Conservation (phyloP, 129 eudicot genomes). For the Calendula officinalis region DNA sequence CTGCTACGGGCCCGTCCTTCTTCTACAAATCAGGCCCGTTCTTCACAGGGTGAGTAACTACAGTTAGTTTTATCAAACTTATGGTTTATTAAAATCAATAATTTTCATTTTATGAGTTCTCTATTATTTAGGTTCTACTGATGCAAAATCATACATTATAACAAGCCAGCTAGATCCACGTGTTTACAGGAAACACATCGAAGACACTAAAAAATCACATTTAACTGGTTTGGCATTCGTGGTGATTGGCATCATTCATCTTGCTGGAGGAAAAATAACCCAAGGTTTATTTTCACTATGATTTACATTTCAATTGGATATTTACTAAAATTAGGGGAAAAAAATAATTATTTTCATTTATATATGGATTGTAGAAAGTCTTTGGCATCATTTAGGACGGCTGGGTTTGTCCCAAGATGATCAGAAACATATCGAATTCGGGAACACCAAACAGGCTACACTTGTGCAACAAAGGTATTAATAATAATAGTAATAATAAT, state of each 20-base stretch:
- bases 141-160: slow-evolving; percentile 74
- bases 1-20: slow-evolving; percentile 71
- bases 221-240: slow-evolving; percentile 69
- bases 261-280: slow-evolving; percentile 81
- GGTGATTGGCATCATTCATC: slow-evolving; percentile 67
- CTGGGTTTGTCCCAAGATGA: slow-evolving; percentile 73
- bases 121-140: slow-evolving; percentile 49
- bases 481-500: background rate
- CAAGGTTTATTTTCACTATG: slow-evolving; percentile 52
- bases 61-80: background rate
- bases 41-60: slow-evolving; percentile 61
- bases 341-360: background rate
- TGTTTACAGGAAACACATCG: slow-evolving; percentile 62
- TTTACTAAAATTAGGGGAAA: background rate
- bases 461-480: slow-evolving; percentile 90
- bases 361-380: slow-evolving; percentile 53
- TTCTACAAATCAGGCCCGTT: slow-evolving; percentile 52
- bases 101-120: background rate
- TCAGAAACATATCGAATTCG: slow-evolving; percentile 61
- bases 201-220: slow-evolving; percentile 56
- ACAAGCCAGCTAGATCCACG: slow-evolving; percentile 65
- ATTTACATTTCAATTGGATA: slow-evolving; percentile 1
- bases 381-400: slow-evolving; percentile 92
- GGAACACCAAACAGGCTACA: slow-evolving; percentile 63
- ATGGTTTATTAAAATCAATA: no score